Conservation (phyloP, 257 asterid genomes). For the Ocimum tenuiflorum region DNA sequence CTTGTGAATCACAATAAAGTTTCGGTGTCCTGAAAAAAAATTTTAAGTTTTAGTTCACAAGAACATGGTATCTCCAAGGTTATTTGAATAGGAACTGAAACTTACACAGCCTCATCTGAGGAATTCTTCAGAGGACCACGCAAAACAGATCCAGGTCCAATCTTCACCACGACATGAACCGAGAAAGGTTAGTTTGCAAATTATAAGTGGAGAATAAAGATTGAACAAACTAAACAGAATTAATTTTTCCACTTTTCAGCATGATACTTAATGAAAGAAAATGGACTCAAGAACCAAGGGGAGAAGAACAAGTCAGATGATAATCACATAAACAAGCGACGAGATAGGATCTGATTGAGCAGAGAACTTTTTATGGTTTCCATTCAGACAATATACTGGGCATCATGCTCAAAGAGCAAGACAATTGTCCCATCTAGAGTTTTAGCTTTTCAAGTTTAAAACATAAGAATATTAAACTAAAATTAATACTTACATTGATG, state of each 20-base stretch:
- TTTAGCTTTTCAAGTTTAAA: background rate
- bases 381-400: background rate
- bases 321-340: background rate
- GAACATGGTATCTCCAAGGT: background rate
- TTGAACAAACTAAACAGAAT: background rate
- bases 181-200: constrained; percentile 2
- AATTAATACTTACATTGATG: constrained; percentile 50
- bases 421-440: background rate
- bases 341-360: background rate
- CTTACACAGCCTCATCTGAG: constrained; percentile 81
- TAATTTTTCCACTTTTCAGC: background rate
- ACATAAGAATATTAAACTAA: background rate
- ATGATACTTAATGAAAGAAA: background rate
- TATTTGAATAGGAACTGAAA: constrained; percentile 20
- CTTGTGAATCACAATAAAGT: constrained; percentile 61
- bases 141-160: constrained; percentile 88
- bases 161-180: constrained; percentile 43
- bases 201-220: background rate
- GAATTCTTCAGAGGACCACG: constrained; percentile 84
- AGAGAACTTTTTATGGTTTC: background rate
- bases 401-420: background rate
- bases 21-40: constrained; percentile 64
- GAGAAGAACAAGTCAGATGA: background rate
- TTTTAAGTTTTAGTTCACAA: constrained; percentile 17
- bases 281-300: background rate